These are phyloP conservation scores for Yamadazyma nakazawae DNA, from an alignment of 805 yeast species.

Conservation along the genomic window DNA sequence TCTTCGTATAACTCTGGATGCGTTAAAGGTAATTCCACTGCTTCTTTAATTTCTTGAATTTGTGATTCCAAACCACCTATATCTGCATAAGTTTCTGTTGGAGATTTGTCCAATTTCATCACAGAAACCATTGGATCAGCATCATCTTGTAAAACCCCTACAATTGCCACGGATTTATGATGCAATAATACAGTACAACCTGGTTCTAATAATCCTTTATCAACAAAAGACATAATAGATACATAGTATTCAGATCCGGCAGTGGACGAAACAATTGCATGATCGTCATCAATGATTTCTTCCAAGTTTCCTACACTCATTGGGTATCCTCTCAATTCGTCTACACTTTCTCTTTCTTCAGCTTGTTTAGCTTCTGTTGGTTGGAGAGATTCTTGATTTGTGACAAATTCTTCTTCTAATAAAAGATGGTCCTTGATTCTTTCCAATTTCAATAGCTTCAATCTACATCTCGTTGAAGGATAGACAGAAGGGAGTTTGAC, in stretches of 20 bases:
- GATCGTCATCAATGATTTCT: constrained; percentile 97
- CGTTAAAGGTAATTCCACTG: constrained; percentile 91
- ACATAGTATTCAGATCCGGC: constrained; percentile 98
- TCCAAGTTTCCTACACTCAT: constrained; percentile 95
- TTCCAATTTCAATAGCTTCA: constrained; percentile 87
- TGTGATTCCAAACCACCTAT: constrained; percentile 95
- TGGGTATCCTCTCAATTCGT: constrained; percentile 93
- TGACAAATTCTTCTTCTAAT: constrained; percentile 92
- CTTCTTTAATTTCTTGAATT: constrained; percentile 96
- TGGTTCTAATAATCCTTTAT: constrained; percentile 92
- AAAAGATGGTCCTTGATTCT: constrained; percentile 94
- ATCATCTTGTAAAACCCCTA: constrained; percentile 98
- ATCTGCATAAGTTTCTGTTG: constrained; percentile 94
- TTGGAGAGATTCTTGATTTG: constrained; percentile 89
- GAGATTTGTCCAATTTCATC: constrained; percentile 97
- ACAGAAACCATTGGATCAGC: constrained; percentile 97
- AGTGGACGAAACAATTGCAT: constrained; percentile 93
- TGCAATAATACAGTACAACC: constrained; percentile 95
- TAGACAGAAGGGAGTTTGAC: constrained; percentile 80
- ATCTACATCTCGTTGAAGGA: constrained; percentile 91
- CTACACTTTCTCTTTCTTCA: constrained; percentile 92
- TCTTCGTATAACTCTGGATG: constrained; percentile 97
- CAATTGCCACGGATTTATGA: constrained; percentile 91
- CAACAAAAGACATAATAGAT: constrained; percentile 92
- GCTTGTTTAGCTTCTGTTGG: constrained; percentile 96